Conservation (phyloP, 1,284 basidiomycete genomes). For the Cryptococcus deneoformans region DNA sequence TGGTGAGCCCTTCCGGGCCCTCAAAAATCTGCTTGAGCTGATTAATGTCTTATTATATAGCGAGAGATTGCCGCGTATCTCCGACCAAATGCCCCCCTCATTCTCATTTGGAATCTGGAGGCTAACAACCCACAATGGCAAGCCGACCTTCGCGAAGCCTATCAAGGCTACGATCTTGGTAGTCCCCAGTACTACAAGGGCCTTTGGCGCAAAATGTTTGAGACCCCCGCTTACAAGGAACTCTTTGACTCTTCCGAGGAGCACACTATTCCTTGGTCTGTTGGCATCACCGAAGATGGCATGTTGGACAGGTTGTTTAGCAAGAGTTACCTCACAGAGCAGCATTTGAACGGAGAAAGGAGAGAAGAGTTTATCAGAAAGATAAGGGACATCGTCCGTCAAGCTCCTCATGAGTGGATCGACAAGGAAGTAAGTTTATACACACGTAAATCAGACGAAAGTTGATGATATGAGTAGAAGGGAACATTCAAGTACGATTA, state of each 20-base stretch:
- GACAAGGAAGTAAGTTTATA: constrained; percentile 33
- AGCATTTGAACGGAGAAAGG: constrained; percentile 28
- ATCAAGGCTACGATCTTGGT: constrained; percentile 33
- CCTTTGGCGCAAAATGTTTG: constrained; percentile 34
- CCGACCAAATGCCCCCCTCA: constrained; percentile 39
- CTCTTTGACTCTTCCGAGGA: constrained; percentile 30
- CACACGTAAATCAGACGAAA: not conserved
- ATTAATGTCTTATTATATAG: constrained; percentile 11
- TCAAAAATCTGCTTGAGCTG: not conserved
- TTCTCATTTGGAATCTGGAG: constrained; percentile 50
- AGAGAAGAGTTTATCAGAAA: constrained; percentile 23
- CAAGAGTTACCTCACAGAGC: constrained; percentile 35
- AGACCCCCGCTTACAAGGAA: constrained; percentile 30
- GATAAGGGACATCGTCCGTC: constrained; percentile 22
- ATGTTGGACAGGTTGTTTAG: not conserved
- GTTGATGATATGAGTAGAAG: constrained; percentile 15
- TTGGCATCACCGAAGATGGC: constrained; percentile 29
- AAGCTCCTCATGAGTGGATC: constrained; percentile 36
- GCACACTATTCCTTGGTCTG: constrained; percentile 20
- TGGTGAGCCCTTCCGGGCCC: constrained; percentile 28
- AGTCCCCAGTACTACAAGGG: constrained; percentile 46
- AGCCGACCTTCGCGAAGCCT: constrained; percentile 22
- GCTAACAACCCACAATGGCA: constrained; percentile 18
- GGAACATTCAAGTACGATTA: constrained; percentile 38
- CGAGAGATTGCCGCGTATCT: constrained; percentile 46